Evolutionary conservation across 140 eudicot species (phyloP).

Genomic region (Oenanthe javanica): DNA sequence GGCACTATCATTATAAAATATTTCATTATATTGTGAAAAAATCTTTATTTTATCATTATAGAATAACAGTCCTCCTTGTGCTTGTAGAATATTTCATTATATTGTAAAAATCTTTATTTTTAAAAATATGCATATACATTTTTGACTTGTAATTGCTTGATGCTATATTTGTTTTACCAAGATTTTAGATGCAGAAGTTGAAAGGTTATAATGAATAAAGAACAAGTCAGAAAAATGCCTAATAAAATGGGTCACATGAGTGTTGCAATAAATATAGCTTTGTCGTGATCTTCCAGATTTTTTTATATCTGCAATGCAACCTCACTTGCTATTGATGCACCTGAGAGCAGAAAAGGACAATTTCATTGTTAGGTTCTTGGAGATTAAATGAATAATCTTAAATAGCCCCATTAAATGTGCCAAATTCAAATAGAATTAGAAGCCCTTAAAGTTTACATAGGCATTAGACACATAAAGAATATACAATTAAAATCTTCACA

Average conservation of each 20-base stretch:
- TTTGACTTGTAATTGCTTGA: neutral
- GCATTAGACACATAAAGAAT: too few relatives aligned
- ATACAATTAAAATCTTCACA: too few relatives aligned
- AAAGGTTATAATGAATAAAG: neutral
- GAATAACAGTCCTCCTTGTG: neutral
- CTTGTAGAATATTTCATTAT: neutral
- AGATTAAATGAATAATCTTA: neutral
- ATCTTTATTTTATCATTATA: too few relatives aligned
- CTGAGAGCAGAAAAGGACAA: conserved; percentile 1
- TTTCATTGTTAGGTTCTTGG: neutral
- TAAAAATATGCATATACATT: neutral
- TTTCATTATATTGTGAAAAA: neutral
- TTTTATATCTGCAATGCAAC: neutral
- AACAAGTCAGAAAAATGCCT: neutral
- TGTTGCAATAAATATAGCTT: neutral
- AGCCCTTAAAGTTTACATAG: neutral
- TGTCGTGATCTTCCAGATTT: neutral
- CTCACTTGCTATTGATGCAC: neutral
- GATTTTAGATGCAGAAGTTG: neutral
- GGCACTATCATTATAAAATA: neutral
- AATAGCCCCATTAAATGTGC: neutral
- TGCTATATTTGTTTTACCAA: neutral
- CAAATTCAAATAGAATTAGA: neutral
- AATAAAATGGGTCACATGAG: neutral
- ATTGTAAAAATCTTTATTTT: neutral